phyloP scores from a whole-genome alignment of 495 filamentous ascomycete genomes.

The Glonium stellatum region DNA sequence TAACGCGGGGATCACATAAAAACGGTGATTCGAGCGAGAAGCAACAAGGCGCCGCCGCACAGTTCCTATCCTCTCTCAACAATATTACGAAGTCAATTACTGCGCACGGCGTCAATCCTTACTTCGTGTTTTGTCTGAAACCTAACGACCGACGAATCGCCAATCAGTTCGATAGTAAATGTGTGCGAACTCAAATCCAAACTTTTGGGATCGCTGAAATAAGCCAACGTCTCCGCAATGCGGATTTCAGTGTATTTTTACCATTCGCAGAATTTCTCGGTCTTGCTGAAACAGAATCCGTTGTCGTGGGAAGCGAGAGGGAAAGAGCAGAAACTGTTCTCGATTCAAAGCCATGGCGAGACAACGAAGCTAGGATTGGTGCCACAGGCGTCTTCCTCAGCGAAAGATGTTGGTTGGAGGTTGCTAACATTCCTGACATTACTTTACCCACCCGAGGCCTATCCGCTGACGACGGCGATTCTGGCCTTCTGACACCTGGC shows the following conservation, averaged over 20 bases:
- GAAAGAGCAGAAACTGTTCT: slow-evolving; percentile 88
- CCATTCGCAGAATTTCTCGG: slow-evolving; percentile 95
- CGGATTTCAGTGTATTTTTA: slow-evolving; percentile 91
- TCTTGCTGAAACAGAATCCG: slow-evolving; percentile 70
- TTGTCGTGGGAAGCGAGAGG: slow-evolving; percentile 82
- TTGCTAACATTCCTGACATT: slow-evolving; percentile 67
- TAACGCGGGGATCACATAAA: slow-evolving; percentile 7
- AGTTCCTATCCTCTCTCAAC: slow-evolving; percentile 84
- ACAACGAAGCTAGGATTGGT: slow-evolving; percentile 83
- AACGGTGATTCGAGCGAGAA: slow-evolving; percentile 1
- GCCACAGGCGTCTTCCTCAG: slow-evolving; percentile 92
- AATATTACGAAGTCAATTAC: slow-evolving; percentile 80
- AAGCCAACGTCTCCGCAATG: slow-evolving; percentile 81
- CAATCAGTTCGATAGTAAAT: slow-evolving; percentile 98
- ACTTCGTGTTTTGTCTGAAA: slow-evolving; percentile 95
- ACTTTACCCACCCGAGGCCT: slow-evolving; percentile 37
- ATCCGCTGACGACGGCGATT: slow-evolving; percentile 42
- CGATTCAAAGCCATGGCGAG: slow-evolving; percentile 83
- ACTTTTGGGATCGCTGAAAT: slow-evolving; percentile 96
- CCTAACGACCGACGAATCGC: slow-evolving; percentile 95
- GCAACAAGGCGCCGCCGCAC: slow-evolving; percentile 81
- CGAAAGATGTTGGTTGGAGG: slow-evolving; percentile 87
- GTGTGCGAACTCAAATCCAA: slow-evolving; percentile 87
- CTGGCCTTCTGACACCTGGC: slow-evolving; percentile 41
- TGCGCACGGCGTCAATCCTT: slow-evolving; percentile 75